Evolutionary conservation across 352 stramenopile genomes (phyloP), one percentile per base, ranked within the genome.

Genomic region (Globisporangium paroecandrum): DNA sequence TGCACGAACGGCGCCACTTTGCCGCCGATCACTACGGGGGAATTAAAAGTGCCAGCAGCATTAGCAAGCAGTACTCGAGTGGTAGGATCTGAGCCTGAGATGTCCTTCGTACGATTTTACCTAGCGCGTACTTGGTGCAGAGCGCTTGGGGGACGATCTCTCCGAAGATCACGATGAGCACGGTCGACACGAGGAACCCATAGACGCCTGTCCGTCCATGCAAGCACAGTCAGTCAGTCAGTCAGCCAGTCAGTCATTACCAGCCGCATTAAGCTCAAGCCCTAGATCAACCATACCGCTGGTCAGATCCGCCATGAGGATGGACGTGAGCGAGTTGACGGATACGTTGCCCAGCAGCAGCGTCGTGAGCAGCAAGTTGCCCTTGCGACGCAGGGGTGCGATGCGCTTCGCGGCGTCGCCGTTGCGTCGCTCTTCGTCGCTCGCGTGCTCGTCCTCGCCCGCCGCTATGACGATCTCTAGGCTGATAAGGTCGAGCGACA

Each of bases 291-390:
- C 25, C 36, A 22, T 64, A 63, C 85, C 89, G 60, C 74, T 85
- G 9, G 83, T 83, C 46, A 96, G 81, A 43, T 95, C 85, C 83
- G 64, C 93, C 75, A 98, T 90, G 9, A 99, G 74, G 77, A 99
- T 99, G 4, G 96, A 98, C 5, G 98, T 81, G 55, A 98, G 69
- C n/a, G 95, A 93, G 74, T 99, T 99, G n/a, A 99, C 95, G 0
- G 85, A 82, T 1, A 99, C 96, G 75, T 99, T 99, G 59, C 95
- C 95, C 13, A 99, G 76, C 20, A 99, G 76, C 38, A 99, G 77
- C 10, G 96, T 99, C 70, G 95, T 98, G 53, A 99, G 83, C 51
- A 99, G 81, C 41, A 98, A 74, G 78, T 99, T 99, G 41, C 97
- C 97, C 69, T 98, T 83, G 66, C 90, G 77, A 13, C 97, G 92